Conservation (phyloP, 2,329 filamentous ascomycete genomes). For the Ampelomyces quisqualis region DNA sequence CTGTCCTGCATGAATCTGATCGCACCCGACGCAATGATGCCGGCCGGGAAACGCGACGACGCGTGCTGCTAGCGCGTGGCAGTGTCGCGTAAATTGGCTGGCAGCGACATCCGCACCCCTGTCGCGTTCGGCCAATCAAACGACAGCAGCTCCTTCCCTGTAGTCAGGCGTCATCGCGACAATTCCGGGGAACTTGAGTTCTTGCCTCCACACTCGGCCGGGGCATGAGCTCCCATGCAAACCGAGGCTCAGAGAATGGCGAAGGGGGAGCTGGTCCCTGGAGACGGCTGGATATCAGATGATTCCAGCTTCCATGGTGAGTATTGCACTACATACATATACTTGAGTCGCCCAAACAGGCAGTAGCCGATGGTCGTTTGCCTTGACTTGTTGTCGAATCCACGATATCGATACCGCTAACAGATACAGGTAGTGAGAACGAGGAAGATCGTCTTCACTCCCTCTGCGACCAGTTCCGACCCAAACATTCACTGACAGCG, state of each 20-base stretch:
- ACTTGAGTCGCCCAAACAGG: not conserved
- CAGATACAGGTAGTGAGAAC: slow-evolving; percentile 29
- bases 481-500: slow-evolving; percentile 20
- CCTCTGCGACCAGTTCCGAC: slow-evolving; percentile 17
- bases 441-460: slow-evolving; percentile 26
- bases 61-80: slow-evolving; percentile 25
- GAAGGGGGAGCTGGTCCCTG: slow-evolving; percentile 30
- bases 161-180: slow-evolving; percentile 12
- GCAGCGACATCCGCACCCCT: no score
- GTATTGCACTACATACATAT: slow-evolving; percentile 9
- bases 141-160: slow-evolving; percentile 9
- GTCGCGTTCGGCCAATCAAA: slow-evolving; percentile 3
- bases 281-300: slow-evolving; percentile 43
- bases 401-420: slow-evolving; percentile 1
- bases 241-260: slow-evolving; percentile 17
- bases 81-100: slow-evolving; percentile 20
- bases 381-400: not conserved
- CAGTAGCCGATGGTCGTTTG: not conserved
- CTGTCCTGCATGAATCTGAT: slow-evolving; percentile 2
- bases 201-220: slow-evolving; percentile 2
- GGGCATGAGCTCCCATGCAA: slow-evolving; percentile 7
- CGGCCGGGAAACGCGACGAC: no score
- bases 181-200: not conserved
- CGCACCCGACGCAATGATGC: no score
- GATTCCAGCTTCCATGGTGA: slow-evolving; percentile 51